Conservation (phyloP, 2,329 filamentous ascomycete species). For the Fusarium ramigenum region DNA sequence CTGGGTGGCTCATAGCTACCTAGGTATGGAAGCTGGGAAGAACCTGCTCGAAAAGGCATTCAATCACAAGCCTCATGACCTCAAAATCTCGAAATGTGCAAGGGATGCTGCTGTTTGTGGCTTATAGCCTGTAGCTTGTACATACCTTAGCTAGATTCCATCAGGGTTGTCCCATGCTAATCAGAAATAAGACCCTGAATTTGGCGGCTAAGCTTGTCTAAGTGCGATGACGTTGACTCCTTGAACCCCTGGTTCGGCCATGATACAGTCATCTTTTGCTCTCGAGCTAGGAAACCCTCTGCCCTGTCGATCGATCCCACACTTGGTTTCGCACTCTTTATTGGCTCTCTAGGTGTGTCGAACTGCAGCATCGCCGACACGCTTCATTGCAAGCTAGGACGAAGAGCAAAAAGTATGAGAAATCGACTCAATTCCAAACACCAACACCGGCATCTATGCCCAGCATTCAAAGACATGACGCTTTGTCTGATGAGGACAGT, state of each 20-base stretch:
- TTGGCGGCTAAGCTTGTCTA: constrained; percentile 16
- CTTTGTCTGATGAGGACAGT: not conserved
- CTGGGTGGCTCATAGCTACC: constrained; percentile 1
- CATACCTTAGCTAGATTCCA: not conserved
- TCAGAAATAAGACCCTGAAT: constrained; percentile 15
- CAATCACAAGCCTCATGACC: constrained; percentile 6
- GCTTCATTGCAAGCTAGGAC: not conserved
- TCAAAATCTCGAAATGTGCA: not conserved
- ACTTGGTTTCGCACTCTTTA: not conserved
- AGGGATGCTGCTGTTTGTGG: not conserved
- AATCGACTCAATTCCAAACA: constrained; percentile 21
- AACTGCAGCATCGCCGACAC: not conserved
- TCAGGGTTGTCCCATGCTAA: constrained; percentile 6
- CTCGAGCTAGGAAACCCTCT: not conserved
- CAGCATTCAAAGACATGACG: not conserved
- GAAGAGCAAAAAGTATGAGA: not conserved
- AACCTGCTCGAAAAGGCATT: not conserved
- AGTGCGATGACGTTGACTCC: constrained; percentile 25
- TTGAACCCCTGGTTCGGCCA: constrained; percentile 4
- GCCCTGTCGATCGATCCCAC: constrained; percentile 12
- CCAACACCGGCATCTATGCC: constrained; percentile 13
- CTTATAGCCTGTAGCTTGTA: not conserved
- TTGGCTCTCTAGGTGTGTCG: not conserved
- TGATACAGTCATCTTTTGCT: not conserved
- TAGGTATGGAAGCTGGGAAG: not conserved